Percentiles rank a stretch among this genome's conserved stretches.
phyloP scores from a whole-genome alignment of 768 basidiomycete genomes.

The Hydnomerulius pinastri region DNA sequence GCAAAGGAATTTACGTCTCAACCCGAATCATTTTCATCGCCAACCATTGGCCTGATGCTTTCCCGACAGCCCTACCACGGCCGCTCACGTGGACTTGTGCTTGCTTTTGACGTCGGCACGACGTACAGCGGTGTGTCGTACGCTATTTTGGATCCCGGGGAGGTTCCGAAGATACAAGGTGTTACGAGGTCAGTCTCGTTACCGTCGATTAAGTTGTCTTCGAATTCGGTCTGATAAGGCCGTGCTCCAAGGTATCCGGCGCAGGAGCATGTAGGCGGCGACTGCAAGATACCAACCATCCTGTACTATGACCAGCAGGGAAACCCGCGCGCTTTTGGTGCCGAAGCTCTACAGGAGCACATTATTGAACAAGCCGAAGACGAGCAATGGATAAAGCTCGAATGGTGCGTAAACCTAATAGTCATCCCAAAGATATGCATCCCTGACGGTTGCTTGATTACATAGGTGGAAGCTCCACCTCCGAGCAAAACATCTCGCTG shows the following conservation, averaged over 20 bases:
- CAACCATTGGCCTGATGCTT: conserved; percentile 24
- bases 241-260: conserved; percentile 36
- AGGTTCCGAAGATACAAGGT: conserved; percentile 37
- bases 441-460: not conserved
- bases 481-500: conserved; percentile 34
- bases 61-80: conserved; percentile 42
- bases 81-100: conserved; percentile 34
- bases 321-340: conserved; percentile 42
- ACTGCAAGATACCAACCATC: conserved; percentile 51
- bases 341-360: conserved; percentile 44
- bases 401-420: conserved; percentile 35
- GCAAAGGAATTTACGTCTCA: conserved; percentile 10
- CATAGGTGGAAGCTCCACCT: conserved; percentile 42
- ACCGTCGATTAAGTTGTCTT: conserved; percentile 1
- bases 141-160: conserved; percentile 42
- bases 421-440: too few relatives aligned
- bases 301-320: conserved; percentile 47
- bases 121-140: conserved; percentile 44
- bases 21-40: not conserved
- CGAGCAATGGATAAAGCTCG: conserved; percentile 46
- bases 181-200: conserved; percentile 31
- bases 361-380: conserved; percentile 43
- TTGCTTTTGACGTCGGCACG: conserved; percentile 43
- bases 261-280: conserved; percentile 44
- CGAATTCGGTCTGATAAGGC: conserved; percentile 5